Base-by-base conservation (phyloP, 2,329 filamentous ascomycete species). In the Pyrenophora graminea region DNA sequence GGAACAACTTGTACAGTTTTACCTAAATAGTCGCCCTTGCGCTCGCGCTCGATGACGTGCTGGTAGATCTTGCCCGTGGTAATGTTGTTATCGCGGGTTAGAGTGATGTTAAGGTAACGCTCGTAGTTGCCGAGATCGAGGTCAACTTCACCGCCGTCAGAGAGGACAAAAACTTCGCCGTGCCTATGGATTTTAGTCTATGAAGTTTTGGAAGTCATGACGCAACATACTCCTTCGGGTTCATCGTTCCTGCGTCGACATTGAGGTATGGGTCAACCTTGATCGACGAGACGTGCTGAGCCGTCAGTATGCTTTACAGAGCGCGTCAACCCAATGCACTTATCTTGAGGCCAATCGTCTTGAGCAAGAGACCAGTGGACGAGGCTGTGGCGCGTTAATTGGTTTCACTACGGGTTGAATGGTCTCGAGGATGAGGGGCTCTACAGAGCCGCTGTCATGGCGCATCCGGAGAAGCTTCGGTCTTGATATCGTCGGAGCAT, bases 31-130 rank as follows among this genome's bases (percentile, higher is more conserved):
- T 94, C 87, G 48, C 85, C 86, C 56, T 77, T 76, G 59, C 86
- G 79, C 75, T 88, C 85, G 55, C 84, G 85, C 67, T 91, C 85
- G 65, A 96, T 91, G 46, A 97, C 92, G 66, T 89, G 85, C 68
- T 90, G 82, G 77, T 97, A 97, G 63, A 97, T 91, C 79, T 97
- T 97, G 70, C 94, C 94, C 5, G 93, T 96, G 3, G 94, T 99
- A 75, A 99, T 96, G 76, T 97, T 97, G 79, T 93, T 91, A 64
- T 96, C 91, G 55, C 87, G 82, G 7, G 85, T 90, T 55, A 97
- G 81, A 48, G 87, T 89, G 59, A 93, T 87, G 67, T 87, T 87
- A 47, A 96, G 85, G 71, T 96, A 96, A 37, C 87, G 82, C 72
- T 90, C 87, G 75, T 89, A 90, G 74, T 90, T 90, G 59, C 87